Base-by-base conservation (phyloP, 1,284 basidiomycete genomes). In the Lentinula novae-zelandiae region DNA sequence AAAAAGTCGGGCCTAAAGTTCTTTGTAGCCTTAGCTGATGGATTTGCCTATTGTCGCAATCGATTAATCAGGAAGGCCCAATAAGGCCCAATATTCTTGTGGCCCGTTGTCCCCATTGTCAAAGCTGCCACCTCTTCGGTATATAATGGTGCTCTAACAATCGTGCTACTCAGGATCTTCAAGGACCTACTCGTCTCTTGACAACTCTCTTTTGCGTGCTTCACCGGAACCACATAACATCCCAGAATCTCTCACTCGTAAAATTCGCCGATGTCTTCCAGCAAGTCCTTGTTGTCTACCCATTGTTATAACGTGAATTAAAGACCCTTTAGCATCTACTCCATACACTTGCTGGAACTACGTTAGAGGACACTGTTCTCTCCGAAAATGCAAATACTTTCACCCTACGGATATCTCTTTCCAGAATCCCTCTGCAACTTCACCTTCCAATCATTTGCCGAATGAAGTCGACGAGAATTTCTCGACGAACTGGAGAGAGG, bases 331-430 rank as follows among this genome's bases (percentile, higher is more conserved):
- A 75, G 73, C 72, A 3, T 71, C 65, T 60, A 56, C 67, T 5
- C 72, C 65, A 59, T 17, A 17, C 17, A 57, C 67, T 40, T 73
- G 72, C 65, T 71, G 57, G 51, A 57, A 62, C 42, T 64, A 53
- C 13, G 67, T 46, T 22, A 70, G 73, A 42, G 53, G 51, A 51
- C 70, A 74, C 62, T 65, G 66, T 49, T 68, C 66, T 53, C 71
- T 69, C 64, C 53, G 57, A 53, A 67, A 64, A 39, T 74, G 72
- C 63, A 73, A 58, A 17, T 76, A 73, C 65, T 20, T 73, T 50
- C 73, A 74, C 60, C 68, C 72, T 7, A 39, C 54, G 5, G 54
- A 42, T 20, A 33, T 57, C 20, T 61, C 31, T 38, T 61, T 57
- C 27, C 40, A 40, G 31, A 57, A 40, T 46, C 54, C 59, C 10